Evolutionary conservation across 1,139 yeast genomes (phyloP).

Genomic region (Pichia sp.): DNA sequence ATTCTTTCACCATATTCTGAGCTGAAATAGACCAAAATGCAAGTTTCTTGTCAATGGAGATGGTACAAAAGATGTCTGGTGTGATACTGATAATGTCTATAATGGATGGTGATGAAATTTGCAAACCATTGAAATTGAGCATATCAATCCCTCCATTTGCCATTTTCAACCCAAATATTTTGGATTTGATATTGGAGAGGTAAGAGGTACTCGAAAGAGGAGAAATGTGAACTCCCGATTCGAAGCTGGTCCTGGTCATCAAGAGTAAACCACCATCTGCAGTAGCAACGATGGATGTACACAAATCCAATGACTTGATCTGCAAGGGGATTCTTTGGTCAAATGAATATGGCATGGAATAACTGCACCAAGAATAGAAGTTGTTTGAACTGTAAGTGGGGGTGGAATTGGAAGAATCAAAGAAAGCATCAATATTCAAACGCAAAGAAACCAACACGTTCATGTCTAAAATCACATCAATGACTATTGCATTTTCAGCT

Average conservation of each 20-base stretch:
- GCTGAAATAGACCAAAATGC: conserved; percentile 49
- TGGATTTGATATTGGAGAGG: conserved; percentile 33
- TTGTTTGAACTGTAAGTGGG: conserved; percentile 6
- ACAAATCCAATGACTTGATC: conserved; percentile 39
- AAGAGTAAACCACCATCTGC: conserved; percentile 67
- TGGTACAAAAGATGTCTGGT: conserved; percentile 26
- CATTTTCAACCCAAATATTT: conserved; percentile 14
- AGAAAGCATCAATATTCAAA: conserved; percentile 13
- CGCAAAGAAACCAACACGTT: conserved; percentile 31
- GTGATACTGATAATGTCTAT: conserved; percentile 23
- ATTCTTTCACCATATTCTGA: conserved; percentile 31
- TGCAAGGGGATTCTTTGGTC: conserved; percentile 59
- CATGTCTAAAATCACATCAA: conserved; percentile 29
- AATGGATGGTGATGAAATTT: conserved; percentile 27
- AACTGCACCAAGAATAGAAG: conserved; percentile 47
- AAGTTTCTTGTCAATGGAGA: conserved; percentile 43
- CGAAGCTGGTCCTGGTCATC: conserved; percentile 33
- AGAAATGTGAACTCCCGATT: conserved; percentile 40
- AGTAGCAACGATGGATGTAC: conserved; percentile 46
- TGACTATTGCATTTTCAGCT: conserved; percentile 14
- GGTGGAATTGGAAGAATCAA: background rate
- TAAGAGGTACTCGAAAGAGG: conserved; percentile 53
- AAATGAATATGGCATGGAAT: conserved; percentile 68
- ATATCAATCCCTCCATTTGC: conserved; percentile 3
- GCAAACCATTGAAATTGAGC: conserved; percentile 13